These are phyloP conservation scores for Saccharomycopsis microspora DNA, from an alignment of 805 yeast species.

Conservation along the genomic window DNA sequence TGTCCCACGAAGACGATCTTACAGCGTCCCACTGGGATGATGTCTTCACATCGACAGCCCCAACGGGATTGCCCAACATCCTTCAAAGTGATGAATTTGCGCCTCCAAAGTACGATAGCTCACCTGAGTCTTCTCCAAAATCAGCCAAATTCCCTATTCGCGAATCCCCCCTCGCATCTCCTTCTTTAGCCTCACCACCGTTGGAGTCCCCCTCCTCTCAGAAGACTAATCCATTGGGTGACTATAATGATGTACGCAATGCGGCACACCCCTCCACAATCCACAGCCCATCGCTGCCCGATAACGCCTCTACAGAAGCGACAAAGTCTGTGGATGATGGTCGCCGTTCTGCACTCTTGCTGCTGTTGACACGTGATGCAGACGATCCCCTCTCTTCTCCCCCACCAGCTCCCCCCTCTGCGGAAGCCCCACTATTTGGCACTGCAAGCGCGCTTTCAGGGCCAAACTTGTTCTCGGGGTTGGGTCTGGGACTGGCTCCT, in stretches of 20 bases:
- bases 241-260: conserved; percentile 4
- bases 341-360: conserved; percentile 14
- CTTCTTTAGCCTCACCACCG: no score
- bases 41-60: conserved; percentile 22
- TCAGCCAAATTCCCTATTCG: neutral
- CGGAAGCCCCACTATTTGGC: conserved; percentile 1
- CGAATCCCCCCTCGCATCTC: neutral
- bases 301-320: conserved; percentile 5
- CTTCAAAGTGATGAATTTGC: conserved; percentile 21
- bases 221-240: neutral
- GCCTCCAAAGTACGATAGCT: conserved; percentile 10
- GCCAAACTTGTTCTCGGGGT: conserved; percentile 15
- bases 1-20: conserved; percentile 32
- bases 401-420: neutral
- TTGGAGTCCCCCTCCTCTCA: neutral
- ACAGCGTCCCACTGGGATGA: conserved; percentile 56
- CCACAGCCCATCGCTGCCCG: neutral
- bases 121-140: no score
- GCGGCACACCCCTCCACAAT: conserved; percentile 1
- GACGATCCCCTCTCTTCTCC: conserved; percentile 4
- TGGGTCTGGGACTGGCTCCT: conserved; percentile 2
- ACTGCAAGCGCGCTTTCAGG: conserved; percentile 8
- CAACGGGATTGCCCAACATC: conserved; percentile 15
- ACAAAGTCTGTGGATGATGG: conserved; percentile 14
- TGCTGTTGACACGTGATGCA: conserved; percentile 14